phyloP scores from a whole-genome alignment of 192 early-diverging fungal genomes.

The Backusella tuberculispora region DNA sequence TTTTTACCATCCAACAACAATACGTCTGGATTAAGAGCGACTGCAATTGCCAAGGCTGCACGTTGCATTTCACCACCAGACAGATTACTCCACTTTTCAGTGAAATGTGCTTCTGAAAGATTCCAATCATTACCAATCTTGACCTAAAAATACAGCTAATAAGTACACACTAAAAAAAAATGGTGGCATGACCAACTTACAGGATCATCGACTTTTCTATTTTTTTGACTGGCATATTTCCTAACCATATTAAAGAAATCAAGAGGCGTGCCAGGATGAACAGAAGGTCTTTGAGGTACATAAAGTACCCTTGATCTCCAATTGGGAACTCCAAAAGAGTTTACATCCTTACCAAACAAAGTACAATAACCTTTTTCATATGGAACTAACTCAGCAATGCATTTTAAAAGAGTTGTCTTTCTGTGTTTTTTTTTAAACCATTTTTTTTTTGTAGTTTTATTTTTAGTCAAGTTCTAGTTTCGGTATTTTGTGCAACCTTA shows the following conservation, averaged over 20 bases:
- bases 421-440: constrained; percentile 32
- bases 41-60: constrained; percentile 77
- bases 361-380: constrained; percentile 63
- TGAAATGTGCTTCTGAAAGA: constrained; percentile 67
- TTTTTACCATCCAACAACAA: constrained; percentile 82
- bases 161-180: not conserved
- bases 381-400: constrained; percentile 72
- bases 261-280: constrained; percentile 72
- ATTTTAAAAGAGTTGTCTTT: constrained; percentile 86
- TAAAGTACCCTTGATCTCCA: constrained; percentile 86
- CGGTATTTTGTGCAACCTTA: constrained; percentile 29
- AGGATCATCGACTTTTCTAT: constrained; percentile 57
- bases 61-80: constrained; percentile 90
- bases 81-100: constrained; percentile 74
- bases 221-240: constrained; percentile 53
- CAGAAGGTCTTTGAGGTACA: constrained; percentile 80
- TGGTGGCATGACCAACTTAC: constrained; percentile 34
- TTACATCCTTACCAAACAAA: constrained; percentile 56
- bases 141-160: constrained; percentile 32
- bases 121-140: constrained; percentile 72
- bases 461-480: constrained; percentile 6
- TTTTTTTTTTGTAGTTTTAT: not conserved
- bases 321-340: constrained; percentile 62
- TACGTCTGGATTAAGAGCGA: constrained; percentile 74
- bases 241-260: constrained; percentile 66